phyloP scores from a whole-genome alignment of 164 flowering plant genomes.

The Cinnamomum chago region DNA sequence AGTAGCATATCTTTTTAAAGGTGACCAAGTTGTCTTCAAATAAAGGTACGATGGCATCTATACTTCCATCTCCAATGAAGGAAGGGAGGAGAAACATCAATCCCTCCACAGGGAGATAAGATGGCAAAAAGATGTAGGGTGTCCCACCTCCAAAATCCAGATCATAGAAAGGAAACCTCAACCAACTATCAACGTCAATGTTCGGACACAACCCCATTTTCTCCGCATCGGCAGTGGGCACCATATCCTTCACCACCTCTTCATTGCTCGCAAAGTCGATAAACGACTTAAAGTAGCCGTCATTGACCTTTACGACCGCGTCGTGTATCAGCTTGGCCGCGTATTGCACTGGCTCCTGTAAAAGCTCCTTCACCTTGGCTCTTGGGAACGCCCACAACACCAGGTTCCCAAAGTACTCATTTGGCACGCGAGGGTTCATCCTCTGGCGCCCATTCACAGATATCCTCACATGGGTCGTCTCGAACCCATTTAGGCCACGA shows the following conservation, averaged over 20 bases:
- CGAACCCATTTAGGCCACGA: slow-evolving; percentile 9
- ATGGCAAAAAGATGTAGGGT: slow-evolving; percentile 12
- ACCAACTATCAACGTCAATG: slow-evolving; percentile 34
- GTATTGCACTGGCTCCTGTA: slow-evolving; percentile 14
- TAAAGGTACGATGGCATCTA: slow-evolving; percentile 9
- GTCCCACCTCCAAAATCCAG: slow-evolving; percentile 33
- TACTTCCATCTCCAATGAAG: slow-evolving; percentile 19
- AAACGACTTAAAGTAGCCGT: slow-evolving; percentile 14
- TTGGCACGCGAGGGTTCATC: slow-evolving; percentile 5
- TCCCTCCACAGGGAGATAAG: slow-evolving; percentile 24
- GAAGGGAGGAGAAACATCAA: slow-evolving; percentile 31
- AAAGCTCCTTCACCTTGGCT: slow-evolving; percentile 25
- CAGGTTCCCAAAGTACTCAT: slow-evolving; percentile 1
- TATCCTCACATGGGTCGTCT: slow-evolving; percentile 22
- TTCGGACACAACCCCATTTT: slow-evolving; percentile 16
- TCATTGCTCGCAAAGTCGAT: slow-evolving; percentile 8
- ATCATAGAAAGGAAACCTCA: slow-evolving; percentile 30
- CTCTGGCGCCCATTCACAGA: slow-evolving; percentile 29
- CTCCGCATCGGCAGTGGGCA: slow-evolving; percentile 22
- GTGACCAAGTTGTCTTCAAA: slow-evolving; percentile 14
- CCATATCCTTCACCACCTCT: slow-evolving; percentile 21
- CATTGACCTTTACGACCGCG: slow-evolving; percentile 19
- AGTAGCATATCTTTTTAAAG: slow-evolving; percentile 27
- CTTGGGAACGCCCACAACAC: slow-evolving; percentile 35
- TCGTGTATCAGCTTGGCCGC: slow-evolving; percentile 30